Base-by-base conservation (phyloP, 2,329 filamentous ascomycete genomes). In the Xylaria sp. region DNA sequence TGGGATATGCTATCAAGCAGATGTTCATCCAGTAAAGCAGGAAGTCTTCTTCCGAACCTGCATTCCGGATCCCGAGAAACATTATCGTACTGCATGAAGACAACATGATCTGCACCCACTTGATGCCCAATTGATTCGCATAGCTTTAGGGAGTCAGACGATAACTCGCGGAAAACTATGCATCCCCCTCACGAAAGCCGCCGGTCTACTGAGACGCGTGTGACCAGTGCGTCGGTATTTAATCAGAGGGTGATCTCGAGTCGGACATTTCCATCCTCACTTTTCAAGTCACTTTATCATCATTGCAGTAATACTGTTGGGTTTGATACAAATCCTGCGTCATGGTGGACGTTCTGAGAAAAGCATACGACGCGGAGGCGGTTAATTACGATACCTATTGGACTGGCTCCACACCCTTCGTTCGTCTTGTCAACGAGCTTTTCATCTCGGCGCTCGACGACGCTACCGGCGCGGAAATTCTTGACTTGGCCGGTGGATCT, bases 401-500 rank as follows among this genome's bases (percentile, higher is more conserved):
- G 51, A 23, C 44, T 13, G 15, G 18, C 15, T 7, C 1, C 20
- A 50, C 55, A 23, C 69, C 65, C 9, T 1, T 63, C 5, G 18
- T 51, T 34, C 69, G 62, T 28, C 44, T 78, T 65, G 76, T 80
- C 23, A 74, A 73, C 0, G 78, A 80, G 20, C 76, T 79, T 37
- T 73, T 78, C 48, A 70, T 73, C 52, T 73, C 55, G 63, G 77
- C 75, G 2, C 72, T 80, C 2, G 75, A 75, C 18, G 68, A 75
- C 46, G 74, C 73, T 28, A 63, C 73, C 1, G 76, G 75, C 0
- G 67, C 70, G 34, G 69, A 50, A 0, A 63, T 80, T 18, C 74
- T 80, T 41, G 78, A 80, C 61, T 72, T 80, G 5, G 78, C 75
- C 18, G 77, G 78, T 10, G 78, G 78, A 52, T 77, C 74, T 15